Evolutionary conservation across 2,329 filamentous ascomycete species (phyloP), one percentile per base, ranked within the genome.

Genomic region (Geosmithia putterillii): DNA sequence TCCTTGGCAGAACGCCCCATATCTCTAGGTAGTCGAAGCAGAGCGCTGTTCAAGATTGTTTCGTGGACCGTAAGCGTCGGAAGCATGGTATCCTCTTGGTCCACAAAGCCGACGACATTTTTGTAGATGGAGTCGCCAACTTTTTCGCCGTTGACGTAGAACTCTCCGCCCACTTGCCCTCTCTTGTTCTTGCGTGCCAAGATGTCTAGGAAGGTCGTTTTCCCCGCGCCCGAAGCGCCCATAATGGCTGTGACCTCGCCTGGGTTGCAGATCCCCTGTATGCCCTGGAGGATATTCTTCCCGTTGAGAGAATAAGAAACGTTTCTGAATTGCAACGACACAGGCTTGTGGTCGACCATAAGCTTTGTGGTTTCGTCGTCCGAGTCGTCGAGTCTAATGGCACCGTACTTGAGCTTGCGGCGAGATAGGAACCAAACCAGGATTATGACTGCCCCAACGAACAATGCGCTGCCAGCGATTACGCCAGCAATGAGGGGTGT

Each of bases 211-310:
- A 98, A 96, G 0, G 88, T 95, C 0, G 92, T 98, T 66, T 98
- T 98, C 46, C 92, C 92, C 37, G 92, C 94, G 23, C 92, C 92
- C 1, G 92, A 98, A 7, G 92, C 90, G 45, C 92, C 92, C 90
- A 98, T 98, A 54, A 98, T 94, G 8, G 92, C 92, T 51, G 90
- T 86, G 7, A 96, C 78, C 59, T 98, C 88, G n/a, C 94, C 94
- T 2, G 90, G 88, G 51, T 84, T 83, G n/a, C 90, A 89, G 37
- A 87, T 80, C 40, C 92, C 92, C 50, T 83, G 81, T 28, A 98
- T 83, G 14, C 76, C 78, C 15, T 74, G 73, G 3, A 98, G 70
- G 40, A 98, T 95, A 42, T 84, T 74, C 62, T 86, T 95, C 35
- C 87, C 87, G 50, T 94, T 94, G 34, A 98, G 71, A 19, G 74